Evolutionary conservation across 208 protist genomes (phyloP), one percentile per base, ranked within the genome.

Genomic region (Tritrichomonas musculus): DNA sequence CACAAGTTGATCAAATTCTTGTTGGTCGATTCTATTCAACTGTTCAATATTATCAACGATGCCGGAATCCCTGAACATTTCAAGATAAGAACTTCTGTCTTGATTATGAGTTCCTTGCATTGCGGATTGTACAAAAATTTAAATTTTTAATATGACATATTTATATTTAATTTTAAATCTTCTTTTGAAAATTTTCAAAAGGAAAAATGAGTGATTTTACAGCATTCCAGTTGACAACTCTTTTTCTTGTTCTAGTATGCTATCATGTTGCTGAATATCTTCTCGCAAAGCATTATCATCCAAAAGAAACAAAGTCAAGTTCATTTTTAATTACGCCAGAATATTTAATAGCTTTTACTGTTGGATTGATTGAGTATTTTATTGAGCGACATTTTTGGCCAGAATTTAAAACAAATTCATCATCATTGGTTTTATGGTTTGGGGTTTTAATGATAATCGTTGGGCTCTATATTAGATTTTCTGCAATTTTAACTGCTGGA

Each of bases 401-500:
- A 8, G 4, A 39, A 44, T 72, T 33, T n/a, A 77, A 77, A 44
- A 20, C 27, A 11, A 44, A 77, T 44, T 44, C 8, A 44, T 47
- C 5, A 11, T 44, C 27, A 44, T 25, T 25, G 20, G 20, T 44
- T 9, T 47, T 77, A 47, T 77, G 69, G 77, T 20, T 92, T 92
- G 77, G 77, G 1, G 22, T 60, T 3, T 2, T 60, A 9, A 17
- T 60, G 4, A 25, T 92, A 20, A 64, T 50, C 3, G 27, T 93
- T 30, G 93, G 60, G 47, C 69, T 77, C 9, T 49, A 49, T n/a
- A 92, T 84, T 47, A 5, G 93, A 49, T 92, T 69, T 64, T 17
- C n/a, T 11, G 66, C 93, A 57, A 93, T 93, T 11, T 92, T 49
- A n/a, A 41, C 41, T 20, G 93, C 93, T 33, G 93, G 93, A 47